Evolutionary conservation across 1,284 basidiomycete genomes (phyloP).

Genomic region (Sporisorium scitamineum): DNA sequence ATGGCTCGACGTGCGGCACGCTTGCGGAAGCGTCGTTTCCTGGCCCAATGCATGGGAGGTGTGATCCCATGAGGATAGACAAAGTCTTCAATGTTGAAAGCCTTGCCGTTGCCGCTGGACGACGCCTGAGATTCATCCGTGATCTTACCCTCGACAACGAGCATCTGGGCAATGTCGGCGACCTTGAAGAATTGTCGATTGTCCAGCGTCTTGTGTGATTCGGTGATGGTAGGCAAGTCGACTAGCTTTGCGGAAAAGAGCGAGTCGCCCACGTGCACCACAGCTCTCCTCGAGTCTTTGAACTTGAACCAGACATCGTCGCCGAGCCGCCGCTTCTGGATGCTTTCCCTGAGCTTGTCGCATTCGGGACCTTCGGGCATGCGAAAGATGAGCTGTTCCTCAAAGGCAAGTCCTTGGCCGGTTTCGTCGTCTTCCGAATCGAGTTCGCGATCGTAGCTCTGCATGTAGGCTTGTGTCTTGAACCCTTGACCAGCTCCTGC

Average conservation of each 20-base stretch:
- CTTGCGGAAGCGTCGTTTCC: constrained; percentile 93
- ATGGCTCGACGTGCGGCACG: constrained; percentile 89
- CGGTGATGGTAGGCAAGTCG: constrained; percentile 92
- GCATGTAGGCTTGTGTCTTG: constrained; percentile 68
- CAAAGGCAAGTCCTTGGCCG: constrained; percentile 78
- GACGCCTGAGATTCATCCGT: constrained; percentile 75
- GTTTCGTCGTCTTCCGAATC: constrained; percentile 91
- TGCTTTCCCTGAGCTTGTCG: constrained; percentile 72
- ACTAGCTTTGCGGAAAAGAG: constrained; percentile 92
- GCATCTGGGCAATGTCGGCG: constrained; percentile 87
- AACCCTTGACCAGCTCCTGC: constrained; percentile 52
- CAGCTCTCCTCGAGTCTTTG: constrained; percentile 91
- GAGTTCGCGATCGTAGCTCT: constrained; percentile 81
- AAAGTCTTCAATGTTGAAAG: constrained; percentile 92
- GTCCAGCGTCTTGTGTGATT: constrained; percentile 96
- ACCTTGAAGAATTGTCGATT: constrained; percentile 95
- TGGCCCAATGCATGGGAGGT: constrained; percentile 88
- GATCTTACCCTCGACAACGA: constrained; percentile 62
- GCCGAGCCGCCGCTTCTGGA: constrained; percentile 79
- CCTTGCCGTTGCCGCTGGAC: constrained; percentile 76
- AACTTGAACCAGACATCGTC: constrained; percentile 97
- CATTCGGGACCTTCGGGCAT: constrained; percentile 81
- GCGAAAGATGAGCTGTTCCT: constrained; percentile 95
- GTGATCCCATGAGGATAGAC: constrained; percentile 98
- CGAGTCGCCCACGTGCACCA: constrained; percentile 86